Percentiles rank a stretch among this genome's conserved stretches.
phyloP scores from a whole-genome alignment of 805 yeast species.

The Cyberlindnera veronae region DNA sequence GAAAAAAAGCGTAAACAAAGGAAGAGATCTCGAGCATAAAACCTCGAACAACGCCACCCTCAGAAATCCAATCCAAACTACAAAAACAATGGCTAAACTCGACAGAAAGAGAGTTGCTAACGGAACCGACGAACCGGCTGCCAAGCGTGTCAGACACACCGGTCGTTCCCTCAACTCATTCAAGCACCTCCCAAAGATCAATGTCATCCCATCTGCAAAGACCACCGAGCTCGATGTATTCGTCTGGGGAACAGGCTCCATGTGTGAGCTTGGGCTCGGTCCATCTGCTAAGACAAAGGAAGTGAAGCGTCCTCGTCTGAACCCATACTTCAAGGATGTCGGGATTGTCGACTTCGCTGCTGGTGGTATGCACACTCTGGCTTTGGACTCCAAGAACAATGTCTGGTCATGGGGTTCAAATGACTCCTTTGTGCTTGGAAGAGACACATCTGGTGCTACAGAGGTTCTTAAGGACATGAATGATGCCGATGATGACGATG shows the following conservation, averaged over 20 bases:
- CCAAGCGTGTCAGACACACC: conserved; percentile 26
- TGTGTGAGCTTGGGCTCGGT: conserved; percentile 98
- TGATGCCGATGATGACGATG: conserved; percentile 51
- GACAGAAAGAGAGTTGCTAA: conserved; percentile 27
- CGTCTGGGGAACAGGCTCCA: conserved; percentile 95
- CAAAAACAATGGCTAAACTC: conserved; percentile 22
- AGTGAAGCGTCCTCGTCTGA: conserved; percentile 93
- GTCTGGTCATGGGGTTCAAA: conserved; percentile 99
- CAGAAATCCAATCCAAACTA: background rate
- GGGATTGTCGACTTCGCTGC: conserved; percentile 84
- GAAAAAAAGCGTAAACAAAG: background rate
- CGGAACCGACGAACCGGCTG: conserved; percentile 12
- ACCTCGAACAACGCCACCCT: background rate
- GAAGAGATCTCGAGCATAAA: background rate
- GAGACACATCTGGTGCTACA: conserved; percentile 67
- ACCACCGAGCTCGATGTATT: conserved; percentile 60
- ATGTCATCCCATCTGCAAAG: conserved; percentile 24
- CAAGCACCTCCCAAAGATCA: conserved; percentile 26
- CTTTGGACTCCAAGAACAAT: conserved; percentile 67
- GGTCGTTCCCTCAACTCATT: conserved; percentile 29
- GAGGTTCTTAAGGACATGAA: conserved; percentile 70
- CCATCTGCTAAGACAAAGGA: conserved; percentile 89
- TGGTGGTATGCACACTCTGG: conserved; percentile 95
- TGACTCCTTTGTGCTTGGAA: conserved; percentile 87
- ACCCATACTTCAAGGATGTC: conserved; percentile 67